phyloP scores from a whole-genome alignment of 257 asterid species.

The Nicotiana noctiflora region DNA sequence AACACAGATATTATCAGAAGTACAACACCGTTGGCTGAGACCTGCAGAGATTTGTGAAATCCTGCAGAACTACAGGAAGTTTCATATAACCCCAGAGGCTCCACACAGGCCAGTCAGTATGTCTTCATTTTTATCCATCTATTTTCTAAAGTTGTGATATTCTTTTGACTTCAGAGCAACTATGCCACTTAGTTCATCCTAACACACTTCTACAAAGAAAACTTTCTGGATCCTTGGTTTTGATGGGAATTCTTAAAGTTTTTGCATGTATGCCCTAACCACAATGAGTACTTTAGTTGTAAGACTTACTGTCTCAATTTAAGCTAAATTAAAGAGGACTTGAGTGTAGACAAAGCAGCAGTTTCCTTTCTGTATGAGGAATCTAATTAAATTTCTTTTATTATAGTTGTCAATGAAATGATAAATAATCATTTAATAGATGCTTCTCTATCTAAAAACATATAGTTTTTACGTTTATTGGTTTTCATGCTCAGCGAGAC shows the following conservation, averaged over 20 bases:
- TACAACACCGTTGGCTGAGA: conserved; percentile 86
- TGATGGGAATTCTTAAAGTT: neutral
- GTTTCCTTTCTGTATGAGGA: neutral
- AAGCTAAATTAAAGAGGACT: neutral
- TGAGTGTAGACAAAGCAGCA: neutral
- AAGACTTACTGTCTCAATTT: neutral
- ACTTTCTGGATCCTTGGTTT: neutral
- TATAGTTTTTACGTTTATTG: neutral
- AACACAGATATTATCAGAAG: conserved; percentile 68
- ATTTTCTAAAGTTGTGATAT: neutral
- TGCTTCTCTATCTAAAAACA: neutral
- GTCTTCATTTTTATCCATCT: conserved; percentile 22
- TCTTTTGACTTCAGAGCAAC: neutral
- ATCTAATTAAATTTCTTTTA: neutral
- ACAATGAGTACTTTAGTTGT: neutral
- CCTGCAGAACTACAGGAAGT: conserved; percentile 56
- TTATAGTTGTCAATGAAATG: neutral
- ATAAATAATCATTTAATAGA: neutral
- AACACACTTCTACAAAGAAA: neutral
- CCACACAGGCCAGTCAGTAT: conserved; percentile 83
- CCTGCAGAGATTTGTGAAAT: conserved; percentile 95
- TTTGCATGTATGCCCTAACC: neutral
- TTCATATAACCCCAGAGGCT: conserved; percentile 71
- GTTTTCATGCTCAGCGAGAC: neutral
- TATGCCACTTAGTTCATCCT: neutral